Conservation (phyloP, 495 filamentous ascomycete genomes). For the Staphylotrichum longicolle region DNA sequence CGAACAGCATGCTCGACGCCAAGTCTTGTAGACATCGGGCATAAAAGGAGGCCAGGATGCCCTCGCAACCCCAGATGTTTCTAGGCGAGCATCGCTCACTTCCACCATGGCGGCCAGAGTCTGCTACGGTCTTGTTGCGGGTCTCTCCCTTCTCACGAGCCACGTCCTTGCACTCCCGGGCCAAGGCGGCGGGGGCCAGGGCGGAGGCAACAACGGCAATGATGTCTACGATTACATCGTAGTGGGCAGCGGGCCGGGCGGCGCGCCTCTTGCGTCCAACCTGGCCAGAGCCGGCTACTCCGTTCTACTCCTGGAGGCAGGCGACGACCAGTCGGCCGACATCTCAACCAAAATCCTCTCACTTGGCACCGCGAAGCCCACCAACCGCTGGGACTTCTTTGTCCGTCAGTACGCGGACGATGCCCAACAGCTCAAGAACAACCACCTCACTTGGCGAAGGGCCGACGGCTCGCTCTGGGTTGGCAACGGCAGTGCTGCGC, state of each 20-base stretch:
- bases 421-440: conserved; percentile 32
- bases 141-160: too few relatives aligned
- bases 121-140: neutral
- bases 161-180: too few relatives aligned
- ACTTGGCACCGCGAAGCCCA: conserved; percentile 25
- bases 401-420: conserved; percentile 40
- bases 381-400: conserved; percentile 44
- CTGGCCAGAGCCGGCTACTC: conserved; percentile 54
- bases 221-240: conserved; percentile 56
- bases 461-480: conserved; percentile 35
- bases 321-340: conserved; percentile 51
- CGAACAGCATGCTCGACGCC: too few relatives aligned
- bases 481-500: conserved; percentile 31
- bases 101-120: conserved; percentile 3
- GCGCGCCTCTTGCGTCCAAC: conserved; percentile 54
- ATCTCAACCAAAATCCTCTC: conserved; percentile 29
- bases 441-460: conserved; percentile 37
- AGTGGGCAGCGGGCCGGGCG: conserved; percentile 58
- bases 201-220: conserved; percentile 5
- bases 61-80: too few relatives aligned
- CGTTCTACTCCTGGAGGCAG: conserved; percentile 58
- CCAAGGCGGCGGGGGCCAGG: neutral
- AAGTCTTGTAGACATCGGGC: too few relatives aligned
- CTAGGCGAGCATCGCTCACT: too few relatives aligned
- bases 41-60: too few relatives aligned